These are phyloP conservation scores for Alternaria sp. DNA, from an alignment of 2,329 filamentous ascomycete genomes.

Conservation along the genomic window DNA sequence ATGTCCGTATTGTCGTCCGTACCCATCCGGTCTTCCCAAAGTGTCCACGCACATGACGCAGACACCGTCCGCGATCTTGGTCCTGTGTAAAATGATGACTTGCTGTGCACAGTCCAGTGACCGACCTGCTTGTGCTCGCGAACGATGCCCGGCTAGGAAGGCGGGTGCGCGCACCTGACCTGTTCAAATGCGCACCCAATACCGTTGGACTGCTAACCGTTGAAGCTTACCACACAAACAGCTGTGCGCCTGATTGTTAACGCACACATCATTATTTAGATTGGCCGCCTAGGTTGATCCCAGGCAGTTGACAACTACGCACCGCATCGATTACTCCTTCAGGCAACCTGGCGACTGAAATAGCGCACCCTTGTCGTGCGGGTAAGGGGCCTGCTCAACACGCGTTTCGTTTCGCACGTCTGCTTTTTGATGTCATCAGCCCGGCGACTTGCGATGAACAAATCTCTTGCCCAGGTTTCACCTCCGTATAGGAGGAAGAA, in stretches of 20 bases:
- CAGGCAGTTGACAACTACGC: neutral
- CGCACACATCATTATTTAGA: neutral
- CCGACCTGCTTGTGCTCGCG: conserved; percentile 1
- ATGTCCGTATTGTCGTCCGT: neutral
- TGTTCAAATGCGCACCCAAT: neutral
- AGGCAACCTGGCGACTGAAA: neutral
- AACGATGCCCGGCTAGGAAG: conserved; percentile 3
- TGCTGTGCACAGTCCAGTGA: conserved; percentile 6
- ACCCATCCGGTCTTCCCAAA: neutral
- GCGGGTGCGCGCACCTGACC: conserved; percentile 1
- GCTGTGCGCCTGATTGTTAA: neutral
- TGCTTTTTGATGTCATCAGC: neutral
- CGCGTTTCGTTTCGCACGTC: conserved; percentile 4
- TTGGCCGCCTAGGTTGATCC: neutral
- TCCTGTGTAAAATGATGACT: neutral
- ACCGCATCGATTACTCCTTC: neutral
- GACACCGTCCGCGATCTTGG: neutral
- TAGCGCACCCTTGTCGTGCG: neutral
- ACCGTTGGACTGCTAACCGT: neutral
- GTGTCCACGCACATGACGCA: neutral
- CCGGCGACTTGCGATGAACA: neutral
- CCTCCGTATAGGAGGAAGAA: neutral
- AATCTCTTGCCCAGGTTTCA: neutral
- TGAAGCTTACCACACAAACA: neutral
- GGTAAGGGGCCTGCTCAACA: neutral